These are phyloP conservation scores for Epichloe hybrida DNA, from an alignment of 2,329 filamentous ascomycete species.

Conservation along the genomic window DNA sequence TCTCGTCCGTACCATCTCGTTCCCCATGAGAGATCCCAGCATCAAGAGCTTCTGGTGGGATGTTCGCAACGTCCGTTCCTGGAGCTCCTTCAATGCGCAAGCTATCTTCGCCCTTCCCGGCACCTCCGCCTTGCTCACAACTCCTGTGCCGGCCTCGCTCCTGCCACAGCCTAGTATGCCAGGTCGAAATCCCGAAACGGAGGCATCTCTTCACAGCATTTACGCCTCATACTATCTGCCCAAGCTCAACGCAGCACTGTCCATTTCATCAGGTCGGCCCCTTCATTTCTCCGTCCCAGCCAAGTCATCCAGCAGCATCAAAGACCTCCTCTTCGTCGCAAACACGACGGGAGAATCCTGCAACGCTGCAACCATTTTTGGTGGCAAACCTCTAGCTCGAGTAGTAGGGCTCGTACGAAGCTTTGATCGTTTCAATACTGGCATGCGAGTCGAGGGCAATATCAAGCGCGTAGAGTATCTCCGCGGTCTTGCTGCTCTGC, in stretches of 20 bases:
- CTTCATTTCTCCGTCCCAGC: conserved; percentile 35
- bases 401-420: conserved; percentile 79
- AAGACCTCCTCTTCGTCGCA: conserved; percentile 51
- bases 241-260: conserved; percentile 75
- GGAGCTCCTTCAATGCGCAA: conserved; percentile 64
- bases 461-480: conserved; percentile 83
- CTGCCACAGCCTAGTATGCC: conserved; percentile 45
- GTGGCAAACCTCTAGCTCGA: conserved; percentile 37
- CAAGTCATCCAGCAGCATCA: conserved; percentile 19
- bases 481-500: conserved; percentile 70
- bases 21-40: conserved; percentile 49
- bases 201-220: conserved; percentile 60
- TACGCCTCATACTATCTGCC: conserved; percentile 69
- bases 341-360: conserved; percentile 43
- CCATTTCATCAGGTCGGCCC: conserved; percentile 57
- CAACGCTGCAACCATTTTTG: conserved; percentile 39
- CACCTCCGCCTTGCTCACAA: conserved; percentile 58
- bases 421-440: conserved; percentile 90
- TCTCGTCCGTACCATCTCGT: conserved; percentile 66
- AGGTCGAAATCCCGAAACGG: conserved; percentile 62
- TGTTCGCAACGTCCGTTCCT: conserved; percentile 71
- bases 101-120: conserved; percentile 61
- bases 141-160: conserved; percentile 47
- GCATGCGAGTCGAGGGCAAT: conserved; percentile 76
- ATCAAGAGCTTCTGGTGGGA: conserved; percentile 94